Percentiles rank a stretch among this genome's conserved stretches.
Conservation (phyloP, 208 protist species). For the Naegleria gruberi region DNA sequence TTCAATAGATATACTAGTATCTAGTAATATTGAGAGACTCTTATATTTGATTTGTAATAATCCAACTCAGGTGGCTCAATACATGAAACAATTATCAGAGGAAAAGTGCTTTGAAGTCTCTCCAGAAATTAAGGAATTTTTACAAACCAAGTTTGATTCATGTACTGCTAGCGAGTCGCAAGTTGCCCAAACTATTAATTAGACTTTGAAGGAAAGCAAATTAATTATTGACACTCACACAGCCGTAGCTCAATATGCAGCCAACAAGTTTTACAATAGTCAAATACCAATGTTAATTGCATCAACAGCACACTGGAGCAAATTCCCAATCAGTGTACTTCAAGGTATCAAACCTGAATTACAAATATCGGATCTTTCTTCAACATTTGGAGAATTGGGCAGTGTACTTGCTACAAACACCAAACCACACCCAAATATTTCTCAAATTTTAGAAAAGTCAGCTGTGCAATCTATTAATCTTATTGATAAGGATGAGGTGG, state of each 20-base stretch:
- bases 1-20: slow-evolving; percentile 79
- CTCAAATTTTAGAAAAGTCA: no score
- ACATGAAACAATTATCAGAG: slow-evolving; percentile 28
- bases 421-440: no score
- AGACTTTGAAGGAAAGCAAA: not conserved
- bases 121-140: not conserved
- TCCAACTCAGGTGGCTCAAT: slow-evolving; percentile 43
- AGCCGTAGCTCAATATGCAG: not conserved
- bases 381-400: no score
- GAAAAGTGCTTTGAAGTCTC: not conserved
- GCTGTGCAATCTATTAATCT: no score
- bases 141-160: not conserved
- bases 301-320: not conserved
- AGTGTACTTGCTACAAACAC: no score
- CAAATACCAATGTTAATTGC: not conserved
- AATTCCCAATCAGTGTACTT: not conserved
- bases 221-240: not conserved
- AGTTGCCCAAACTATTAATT: not conserved
- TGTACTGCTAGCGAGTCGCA: not conserved
- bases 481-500: no score
- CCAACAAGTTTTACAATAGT: not conserved
- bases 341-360: not conserved
- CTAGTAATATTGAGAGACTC: slow-evolving; percentile 90
- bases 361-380: no score
- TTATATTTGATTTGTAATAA: slow-evolving; percentile 73